A percentile compares a stretch with the other conserved stretches of the same genome.
Conservation (phyloP, 2,329 filamentous ascomycete genomes). For the Pestalotiopsis sp. region DNA sequence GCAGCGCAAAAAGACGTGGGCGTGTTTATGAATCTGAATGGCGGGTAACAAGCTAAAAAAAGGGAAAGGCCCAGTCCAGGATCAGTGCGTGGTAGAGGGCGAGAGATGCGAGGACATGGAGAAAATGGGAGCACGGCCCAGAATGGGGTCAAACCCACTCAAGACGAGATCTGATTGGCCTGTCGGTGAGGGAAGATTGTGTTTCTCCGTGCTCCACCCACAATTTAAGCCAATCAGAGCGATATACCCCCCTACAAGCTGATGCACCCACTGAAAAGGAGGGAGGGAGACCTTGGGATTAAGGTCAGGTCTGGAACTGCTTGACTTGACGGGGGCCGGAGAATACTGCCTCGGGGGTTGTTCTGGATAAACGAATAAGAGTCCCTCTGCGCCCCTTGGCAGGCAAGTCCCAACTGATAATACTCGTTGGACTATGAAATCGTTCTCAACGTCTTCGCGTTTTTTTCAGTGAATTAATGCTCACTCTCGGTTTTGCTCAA, state of each 20-base stretch:
- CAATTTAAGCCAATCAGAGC: background rate
- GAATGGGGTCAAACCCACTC: conserved; percentile 9
- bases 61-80: conserved; percentile 12
- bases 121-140: conserved; percentile 5
- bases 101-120: conserved; percentile 10
- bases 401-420: background rate
- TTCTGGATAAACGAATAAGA: background rate
- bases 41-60: conserved; percentile 20
- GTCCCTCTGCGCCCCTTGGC: background rate
- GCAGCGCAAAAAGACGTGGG: conserved; percentile 15
- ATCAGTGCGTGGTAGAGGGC: conserved; percentile 11
- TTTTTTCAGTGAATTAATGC: background rate
- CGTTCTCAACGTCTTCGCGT: no score
- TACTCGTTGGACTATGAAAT: background rate
- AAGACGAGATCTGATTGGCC: background rate
- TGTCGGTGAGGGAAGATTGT: background rate
- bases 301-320: background rate
- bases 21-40: conserved; percentile 15
- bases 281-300: background rate
- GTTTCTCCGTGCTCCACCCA: conserved; percentile 6
- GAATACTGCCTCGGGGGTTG: background rate
- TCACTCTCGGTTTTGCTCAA: background rate
- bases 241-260: background rate
- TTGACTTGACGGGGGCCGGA: background rate
- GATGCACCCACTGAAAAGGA: background rate